phyloP scores from a whole-genome alignment of 169 alveolate species.

The Eimeria zaria region DNA sequence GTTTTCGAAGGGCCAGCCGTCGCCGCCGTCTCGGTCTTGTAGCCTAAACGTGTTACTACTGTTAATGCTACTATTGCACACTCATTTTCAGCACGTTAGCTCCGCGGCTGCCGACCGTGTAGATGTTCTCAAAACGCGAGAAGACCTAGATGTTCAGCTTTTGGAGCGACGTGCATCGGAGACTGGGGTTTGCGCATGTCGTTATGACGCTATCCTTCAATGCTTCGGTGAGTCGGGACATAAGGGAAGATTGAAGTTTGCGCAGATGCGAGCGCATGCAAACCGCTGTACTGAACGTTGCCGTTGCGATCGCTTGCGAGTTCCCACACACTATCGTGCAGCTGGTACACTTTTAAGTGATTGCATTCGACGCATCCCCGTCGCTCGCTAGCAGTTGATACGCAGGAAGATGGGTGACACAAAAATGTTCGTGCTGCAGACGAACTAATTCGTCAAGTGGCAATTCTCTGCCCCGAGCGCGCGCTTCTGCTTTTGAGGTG shows the following conservation, averaged over 20 bases:
- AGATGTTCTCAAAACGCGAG: slow-evolving; percentile 81
- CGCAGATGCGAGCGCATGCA: neutral
- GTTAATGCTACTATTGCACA: neutral
- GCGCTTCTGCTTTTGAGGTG: slow-evolving; percentile 61
- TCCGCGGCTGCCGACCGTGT: slow-evolving; percentile 82
- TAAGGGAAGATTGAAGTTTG: neutral
- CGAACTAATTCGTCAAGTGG: slow-evolving; percentile 70
- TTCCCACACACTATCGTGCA: too few species aligned
- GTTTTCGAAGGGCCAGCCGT: neutral
- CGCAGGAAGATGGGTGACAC: neutral
- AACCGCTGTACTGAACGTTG: neutral
- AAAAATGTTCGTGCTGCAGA: neutral
- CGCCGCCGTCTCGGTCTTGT: too few species aligned
- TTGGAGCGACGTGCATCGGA: slow-evolving; percentile 80
- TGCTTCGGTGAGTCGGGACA: slow-evolving; percentile 62
- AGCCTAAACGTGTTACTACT: too few species aligned
- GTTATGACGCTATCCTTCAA: slow-evolving; percentile 82
- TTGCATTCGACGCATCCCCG: too few species aligned
- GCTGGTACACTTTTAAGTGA: too few species aligned
- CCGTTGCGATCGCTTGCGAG: neutral
- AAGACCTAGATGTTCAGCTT: slow-evolving; percentile 76
- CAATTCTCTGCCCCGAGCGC: slow-evolving; percentile 59
- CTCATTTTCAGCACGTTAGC: slow-evolving; percentile 60
- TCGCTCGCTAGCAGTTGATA: neutral
- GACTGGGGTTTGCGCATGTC: slow-evolving; percentile 81